phyloP scores from a whole-genome alignment of 805 yeast genomes.

The Wickerhamiella allomyrinae region DNA sequence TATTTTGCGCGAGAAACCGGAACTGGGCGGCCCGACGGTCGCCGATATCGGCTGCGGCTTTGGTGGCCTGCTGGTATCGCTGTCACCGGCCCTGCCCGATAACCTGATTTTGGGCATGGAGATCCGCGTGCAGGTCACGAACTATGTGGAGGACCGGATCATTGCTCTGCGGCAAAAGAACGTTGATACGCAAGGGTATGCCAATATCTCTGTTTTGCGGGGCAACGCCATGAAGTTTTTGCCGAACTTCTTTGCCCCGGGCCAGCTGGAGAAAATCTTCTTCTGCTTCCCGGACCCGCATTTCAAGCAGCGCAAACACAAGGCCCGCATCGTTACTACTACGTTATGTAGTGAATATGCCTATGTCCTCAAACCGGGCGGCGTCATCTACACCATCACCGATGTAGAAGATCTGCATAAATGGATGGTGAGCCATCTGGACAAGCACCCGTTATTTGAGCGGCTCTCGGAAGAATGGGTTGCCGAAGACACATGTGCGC shows the following conservation, averaged over 20 bases:
- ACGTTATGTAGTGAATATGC: conserved; percentile 88
- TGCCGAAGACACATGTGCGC: conserved; percentile 61
- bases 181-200: conserved; percentile 35
- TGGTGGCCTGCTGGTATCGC: conserved; percentile 75
- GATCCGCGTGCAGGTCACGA: conserved; percentile 93
- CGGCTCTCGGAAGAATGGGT: conserved; percentile 74
- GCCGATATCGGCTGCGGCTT: conserved; percentile 98
- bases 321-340: conserved; percentile 87
- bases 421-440: conserved; percentile 93
- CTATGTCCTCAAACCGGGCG: conserved; percentile 71
- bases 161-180: conserved; percentile 65
- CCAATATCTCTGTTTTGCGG: conserved; percentile 77
- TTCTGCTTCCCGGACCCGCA: conserved; percentile 99
- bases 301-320: conserved; percentile 92
- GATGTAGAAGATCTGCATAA: conserved; percentile 86
- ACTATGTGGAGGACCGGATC: conserved; percentile 90
- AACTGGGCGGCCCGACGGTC: conserved; percentile 42
- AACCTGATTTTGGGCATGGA: conserved; percentile 85
- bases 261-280: conserved; percentile 79
- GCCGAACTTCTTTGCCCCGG: conserved; percentile 80
- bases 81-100: conserved; percentile 66
- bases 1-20: conserved; percentile 27
- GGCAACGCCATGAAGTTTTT: conserved; percentile 96
- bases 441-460: conserved; percentile 81
- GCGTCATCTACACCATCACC: conserved; percentile 84